Base-by-base conservation (phyloP, 352 stramenopile species). In the Thalassiosira mediterranea region DNA sequence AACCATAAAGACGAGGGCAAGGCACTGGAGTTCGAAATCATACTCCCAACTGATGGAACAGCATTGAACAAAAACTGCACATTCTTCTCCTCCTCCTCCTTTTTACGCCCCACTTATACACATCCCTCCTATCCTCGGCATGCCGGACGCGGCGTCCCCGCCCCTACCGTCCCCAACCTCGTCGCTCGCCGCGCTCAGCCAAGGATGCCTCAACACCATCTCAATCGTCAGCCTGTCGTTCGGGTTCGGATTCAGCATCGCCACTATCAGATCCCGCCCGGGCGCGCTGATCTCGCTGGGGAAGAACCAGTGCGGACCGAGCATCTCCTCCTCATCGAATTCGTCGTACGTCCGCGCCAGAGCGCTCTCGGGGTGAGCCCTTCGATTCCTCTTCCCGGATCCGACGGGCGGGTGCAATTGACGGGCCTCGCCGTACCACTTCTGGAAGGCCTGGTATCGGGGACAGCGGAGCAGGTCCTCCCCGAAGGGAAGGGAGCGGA, bases 381-480 rank as follows among this genome's bases (percentile, higher is more conserved):
- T 54, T 61, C 85, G 47, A 21, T 81, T 83, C 15, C 51, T 52
- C 29, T 74, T 78, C 17, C 54, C 72, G 28, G 46, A 58, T n/a
- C n/a, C n/a, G 10, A 73, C 17, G n/a, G 53, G 34, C 19, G 72
- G 58, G 23, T 76, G 63, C 29, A 76, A 47, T 49, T 76, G 76
- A 17, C 77, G 69, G 28, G 84, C 79, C 49, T 90, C 85, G 44
- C 82, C 81, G 65, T 93, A 93, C 95, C 95, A 98, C 63, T 97
- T 97, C 53, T 92, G 91, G 67, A 97, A 98, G 10, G 96, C 95
- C 64, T 97, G 92, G 72, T 96, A 98, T 25, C 96, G 90, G 10
- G 95, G 81, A 68, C 96, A 98, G 65, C 94, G 95, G 54, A 98
- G 83, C 40, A 98, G 66, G 57, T 98, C 95, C 64, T 98, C 97